Evolutionary conservation across 192 early-diverging fungal genomes (phyloP), one percentile per base, ranked within the genome.

Genomic region (Pecoramyces ruminantium): DNA sequence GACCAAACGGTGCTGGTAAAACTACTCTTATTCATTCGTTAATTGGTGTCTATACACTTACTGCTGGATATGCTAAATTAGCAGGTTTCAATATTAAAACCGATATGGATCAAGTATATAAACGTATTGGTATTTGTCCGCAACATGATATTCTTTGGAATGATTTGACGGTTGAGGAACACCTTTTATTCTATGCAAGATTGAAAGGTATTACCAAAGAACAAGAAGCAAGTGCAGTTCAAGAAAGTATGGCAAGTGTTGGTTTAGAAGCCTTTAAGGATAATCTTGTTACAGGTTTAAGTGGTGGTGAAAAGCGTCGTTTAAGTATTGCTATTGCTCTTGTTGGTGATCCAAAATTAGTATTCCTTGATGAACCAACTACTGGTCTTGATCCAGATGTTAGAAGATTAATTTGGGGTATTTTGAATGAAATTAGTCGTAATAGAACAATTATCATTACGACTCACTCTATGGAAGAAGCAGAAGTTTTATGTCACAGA

Each of bases 361-460:
- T 95, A 11, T 93, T 95, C 82, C 83, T 94, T 85, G 93, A 94
- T 85, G 93, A 94, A 83, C 93, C 93, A 16, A 94, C 93, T 79
- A 94, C 93, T 14, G 92, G 93, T 21, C 83, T 94, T 12, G 93
- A 94, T 82, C 91, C 92, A 17, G 92, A 92, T 67, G 92, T 94
- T 9, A 82, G 92, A 34, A 88, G 92, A 13, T 83, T 92, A 21
- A 93, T 94, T 80, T 94, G 93, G 93, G 86, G 87, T 77, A 93
- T 92, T 78, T 83, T 94, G 77, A 84, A 84, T 29, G 82, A 90
- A 29, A 87, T 89, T 5, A 86, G 88, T 78, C 80, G 83, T 40
- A 88, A 86, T 28, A 87, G 87, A 78, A 94, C 93, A n/a, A 91
- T 94, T 77, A 82, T 94, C 29, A 79, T 89, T 80, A 84, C 86